Conservation (phyloP, 495 filamentous ascomycete species). For the Hapsidospora chrysogenum region DNA sequence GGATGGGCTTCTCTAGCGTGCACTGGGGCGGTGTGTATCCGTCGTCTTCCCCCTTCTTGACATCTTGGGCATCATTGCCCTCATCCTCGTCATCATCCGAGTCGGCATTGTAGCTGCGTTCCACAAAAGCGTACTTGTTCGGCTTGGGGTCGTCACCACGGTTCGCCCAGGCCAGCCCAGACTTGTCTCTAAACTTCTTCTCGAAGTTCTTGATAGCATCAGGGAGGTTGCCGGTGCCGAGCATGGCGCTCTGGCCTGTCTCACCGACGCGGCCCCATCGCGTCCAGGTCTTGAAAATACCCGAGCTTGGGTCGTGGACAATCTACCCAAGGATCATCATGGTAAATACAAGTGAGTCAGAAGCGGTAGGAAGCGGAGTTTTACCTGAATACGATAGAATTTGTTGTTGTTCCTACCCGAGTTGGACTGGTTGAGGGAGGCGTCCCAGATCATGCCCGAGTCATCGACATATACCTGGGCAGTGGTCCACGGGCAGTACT, state of each 20-base stretch:
- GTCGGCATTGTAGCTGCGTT: constrained; percentile 47
- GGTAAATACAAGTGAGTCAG: too few species aligned
- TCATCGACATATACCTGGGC: constrained; percentile 48
- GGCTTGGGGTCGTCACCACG: constrained; percentile 40
- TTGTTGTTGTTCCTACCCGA: constrained; percentile 51
- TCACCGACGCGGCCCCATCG: constrained; percentile 74
- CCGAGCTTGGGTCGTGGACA: constrained; percentile 9
- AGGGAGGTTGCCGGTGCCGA: constrained; percentile 22
- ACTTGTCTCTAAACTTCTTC: constrained; percentile 66
- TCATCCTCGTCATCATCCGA: constrained; percentile 44
- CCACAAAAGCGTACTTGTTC: constrained; percentile 63
- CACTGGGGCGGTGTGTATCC: constrained; percentile 24
- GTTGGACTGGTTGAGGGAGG: constrained; percentile 43
- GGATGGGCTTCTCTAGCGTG: constrained; percentile 37
- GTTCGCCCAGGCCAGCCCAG: constrained; percentile 49
- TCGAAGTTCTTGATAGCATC: constrained; percentile 39
- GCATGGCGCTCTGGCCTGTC: constrained; percentile 35
- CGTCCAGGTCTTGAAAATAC: constrained; percentile 39
- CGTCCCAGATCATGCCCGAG: constrained; percentile 45
- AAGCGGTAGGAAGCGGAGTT: too few species aligned
- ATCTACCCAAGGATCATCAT: too few species aligned
- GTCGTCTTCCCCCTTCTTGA: constrained; percentile 15
- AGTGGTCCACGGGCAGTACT: constrained; percentile 12
- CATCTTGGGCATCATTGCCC: constrained; percentile 9
- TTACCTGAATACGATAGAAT: constrained; percentile 50